Base-by-base conservation (phyloP, 805 yeast genomes). In the Nakazawaea wyomingensis region DNA sequence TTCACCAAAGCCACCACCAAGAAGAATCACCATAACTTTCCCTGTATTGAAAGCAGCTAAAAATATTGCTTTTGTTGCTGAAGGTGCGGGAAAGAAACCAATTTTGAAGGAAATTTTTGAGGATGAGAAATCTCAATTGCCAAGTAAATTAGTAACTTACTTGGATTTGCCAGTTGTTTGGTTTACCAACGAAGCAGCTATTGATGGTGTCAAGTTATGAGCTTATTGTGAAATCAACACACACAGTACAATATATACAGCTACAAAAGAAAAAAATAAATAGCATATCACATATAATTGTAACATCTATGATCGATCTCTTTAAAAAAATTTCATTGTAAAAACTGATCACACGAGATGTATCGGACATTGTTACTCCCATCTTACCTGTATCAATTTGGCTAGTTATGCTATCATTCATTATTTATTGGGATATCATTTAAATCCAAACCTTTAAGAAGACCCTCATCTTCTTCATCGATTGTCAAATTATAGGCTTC, bases 1-100 rank as follows among this genome's bases (percentile, higher is more conserved):
- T 60, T 85, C 95, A 9, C 96, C 96, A 61, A 90, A 90, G 64
- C 96, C 95, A 26, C 97, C 97, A 32, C 82, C 90, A 60, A 80
- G 90, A 70, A 80, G 97, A 70, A 85, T 89, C 64, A 86, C 96
- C 3, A 69, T 89, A 60, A 89, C 96, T 5, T 78, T 86, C 63
- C 90, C 91, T 5, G 82, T 82, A 3, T 71, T 89, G 52, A 71
- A 68, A 42, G 62, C 58, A 17, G 81, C 82, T 13, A 50, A 56
- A 17, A 51, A 64, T 20, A 77, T 89, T 53, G 82, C 86, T 2
- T 89, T 89, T 63, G 90, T 88, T 37, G 96, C 96, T 13, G 90
- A 86, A 60, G 97, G 97, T 46, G 82, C 83, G 9, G 82, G 85
- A 28, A 90, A 90, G 65, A 86, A 88, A 17, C 72, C 78, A 0